Evolutionary conservation across 768 basidiomycete genomes (phyloP).

Genomic region (Lyophyllum atratum): DNA sequence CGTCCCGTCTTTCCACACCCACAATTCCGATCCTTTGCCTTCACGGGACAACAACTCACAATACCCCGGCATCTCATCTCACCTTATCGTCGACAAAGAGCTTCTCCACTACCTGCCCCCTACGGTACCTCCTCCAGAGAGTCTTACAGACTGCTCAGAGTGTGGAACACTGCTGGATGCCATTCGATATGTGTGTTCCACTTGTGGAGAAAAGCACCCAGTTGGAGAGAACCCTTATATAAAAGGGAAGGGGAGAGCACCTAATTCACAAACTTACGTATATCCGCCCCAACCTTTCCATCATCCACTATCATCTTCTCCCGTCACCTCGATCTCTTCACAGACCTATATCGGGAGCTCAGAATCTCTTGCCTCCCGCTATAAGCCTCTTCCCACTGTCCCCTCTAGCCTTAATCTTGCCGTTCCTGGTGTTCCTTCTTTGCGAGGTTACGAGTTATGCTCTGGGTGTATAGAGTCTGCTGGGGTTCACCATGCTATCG

Average conservation of each 20-base stretch:
- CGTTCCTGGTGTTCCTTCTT: conserved; percentile 19
- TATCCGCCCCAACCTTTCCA: conserved; percentile 37
- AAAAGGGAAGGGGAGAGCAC: conserved; percentile 56
- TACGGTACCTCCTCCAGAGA: conserved; percentile 53
- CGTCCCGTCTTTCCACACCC: conserved; percentile 26
- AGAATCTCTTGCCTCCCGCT: conserved; percentile 22
- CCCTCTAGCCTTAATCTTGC: conserved; percentile 30
- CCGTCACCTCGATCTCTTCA: conserved; percentile 30
- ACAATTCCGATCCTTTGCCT: conserved; percentile 29
- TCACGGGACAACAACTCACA: conserved; percentile 10
- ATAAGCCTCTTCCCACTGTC: conserved; percentile 50
- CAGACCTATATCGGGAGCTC: conserved; percentile 35
- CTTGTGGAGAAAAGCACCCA: conserved; percentile 80
- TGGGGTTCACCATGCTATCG: conserved; percentile 78
- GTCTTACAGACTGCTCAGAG: conserved; percentile 80
- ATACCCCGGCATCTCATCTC: conserved; percentile 3
- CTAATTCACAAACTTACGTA: conserved; percentile 18
- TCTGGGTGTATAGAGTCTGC: conserved; percentile 73
- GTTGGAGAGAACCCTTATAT: conserved; percentile 23
- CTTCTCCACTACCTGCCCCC: conserved; percentile 53
- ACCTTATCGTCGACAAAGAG: conserved; percentile 37
- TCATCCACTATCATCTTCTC: conserved; percentile 27
- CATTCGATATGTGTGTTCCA: conserved; percentile 89
- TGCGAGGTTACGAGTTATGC: conserved; percentile 82
- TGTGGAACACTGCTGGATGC: conserved; percentile 75